Evolutionary conservation across 805 yeast genomes (phyloP).

Genomic region (Debaryomyces tyrocola): DNA sequence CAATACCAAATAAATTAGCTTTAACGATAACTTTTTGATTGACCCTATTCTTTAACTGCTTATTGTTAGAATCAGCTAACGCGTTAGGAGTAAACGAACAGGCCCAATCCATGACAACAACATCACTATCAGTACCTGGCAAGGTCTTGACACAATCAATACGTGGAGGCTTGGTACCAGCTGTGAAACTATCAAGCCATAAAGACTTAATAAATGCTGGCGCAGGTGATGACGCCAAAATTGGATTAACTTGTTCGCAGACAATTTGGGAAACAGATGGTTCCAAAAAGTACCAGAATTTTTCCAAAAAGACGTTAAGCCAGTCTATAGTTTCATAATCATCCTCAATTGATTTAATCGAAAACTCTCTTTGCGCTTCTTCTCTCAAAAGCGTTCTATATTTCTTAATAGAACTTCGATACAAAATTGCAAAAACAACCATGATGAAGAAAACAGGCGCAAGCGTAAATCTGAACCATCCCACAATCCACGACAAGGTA

Average conservation of each 20-base stretch:
- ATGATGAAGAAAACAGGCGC: conserved; percentile 80
- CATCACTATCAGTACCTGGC: conserved; percentile 85
- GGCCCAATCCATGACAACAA: conserved; percentile 98
- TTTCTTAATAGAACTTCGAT: conserved; percentile 80
- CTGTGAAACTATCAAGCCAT: conserved; percentile 85
- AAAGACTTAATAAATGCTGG: conserved; percentile 83
- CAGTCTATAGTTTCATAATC: conserved; percentile 96
- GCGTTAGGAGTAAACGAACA: conserved; percentile 92
- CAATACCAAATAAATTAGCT: conserved; percentile 77
- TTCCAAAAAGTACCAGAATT: conserved; percentile 89
- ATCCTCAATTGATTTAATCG: conserved; percentile 75
- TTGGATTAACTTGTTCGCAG: conserved; percentile 80
- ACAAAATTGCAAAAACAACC: conserved; percentile 61
- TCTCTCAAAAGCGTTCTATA: conserved; percentile 76
- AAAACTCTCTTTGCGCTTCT: conserved; percentile 80
- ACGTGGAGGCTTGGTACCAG: conserved; percentile 95
- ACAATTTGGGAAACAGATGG: conserved; percentile 87
- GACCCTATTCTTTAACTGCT: conserved; percentile 80
- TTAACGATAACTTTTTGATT: conserved; percentile 80
- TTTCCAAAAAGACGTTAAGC: conserved; percentile 85
- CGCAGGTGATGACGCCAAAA: conserved; percentile 69
- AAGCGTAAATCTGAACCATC: conserved; percentile 71
- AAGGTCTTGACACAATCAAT: conserved; percentile 87
- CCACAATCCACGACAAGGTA: conserved; percentile 72
- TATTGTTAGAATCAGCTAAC: conserved; percentile 75